Base-by-base conservation (phyloP, 2,329 filamentous ascomycete species). In the Alternaria postmessia region DNA sequence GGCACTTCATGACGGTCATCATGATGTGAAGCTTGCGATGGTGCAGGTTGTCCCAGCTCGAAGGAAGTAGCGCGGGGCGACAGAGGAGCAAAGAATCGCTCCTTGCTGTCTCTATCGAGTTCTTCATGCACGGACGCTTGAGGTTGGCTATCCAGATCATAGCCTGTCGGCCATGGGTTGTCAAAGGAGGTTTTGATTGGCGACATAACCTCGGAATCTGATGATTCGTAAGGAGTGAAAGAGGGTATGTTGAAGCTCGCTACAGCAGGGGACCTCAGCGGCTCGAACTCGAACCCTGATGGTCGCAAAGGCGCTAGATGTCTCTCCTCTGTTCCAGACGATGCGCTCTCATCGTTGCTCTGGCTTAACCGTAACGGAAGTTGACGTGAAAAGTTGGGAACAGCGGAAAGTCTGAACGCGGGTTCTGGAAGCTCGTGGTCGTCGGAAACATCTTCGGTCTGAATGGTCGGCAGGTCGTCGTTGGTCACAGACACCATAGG, bases 311-410 rank as follows among this genome's bases (percentile, higher is more conserved):
- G 67, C 57, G 64, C 66, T 28, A 65, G 44, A 42, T 61, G 62
- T 18, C 68, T 59, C 44, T 63, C 62, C 49, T 57, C 54, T 6
- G 61, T 51, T 46, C 62, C 57, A 11, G 55, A 64, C 20, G 60
- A 63, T 24, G 56, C 54, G n/a, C 39, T 39, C 11, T 69, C 56
- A 12, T 59, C 63, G 34, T 66, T 61, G 38, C 61, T 56, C 26
- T 70, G 62, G 16, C 64, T 57, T 7, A 63, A 65, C 42, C 72
- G 65, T 12, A 78, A 62, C 20, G 75, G 73, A 9, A 80, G 64
- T 58, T 78, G 77, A 18, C 78, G 75, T 18, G 78, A 79, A 62
- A 80, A 80, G 57, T 79, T 79, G 7, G 76, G 75, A 16, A 77
- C 70, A 7, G 66, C 44, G 2, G 66, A 52, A 9, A 63, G 65